phyloP scores from a whole-genome alignment of 176 grass and related monocot genomes.

The Secale cereale region DNA sequence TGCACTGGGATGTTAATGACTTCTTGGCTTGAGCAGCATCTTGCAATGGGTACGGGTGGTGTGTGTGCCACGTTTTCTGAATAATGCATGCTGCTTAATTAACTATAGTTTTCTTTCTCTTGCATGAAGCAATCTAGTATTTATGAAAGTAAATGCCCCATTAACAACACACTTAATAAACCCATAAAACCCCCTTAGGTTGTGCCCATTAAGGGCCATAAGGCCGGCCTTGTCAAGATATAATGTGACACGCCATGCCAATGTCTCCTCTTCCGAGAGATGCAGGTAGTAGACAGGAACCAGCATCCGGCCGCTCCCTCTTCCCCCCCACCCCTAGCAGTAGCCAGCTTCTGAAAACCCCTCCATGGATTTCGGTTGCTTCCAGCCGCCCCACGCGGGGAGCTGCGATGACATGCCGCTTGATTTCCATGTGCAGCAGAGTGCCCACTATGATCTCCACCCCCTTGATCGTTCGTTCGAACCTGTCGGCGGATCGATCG shows the following conservation, averaged over 20 bases:
- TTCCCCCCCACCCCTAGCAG: not conserved
- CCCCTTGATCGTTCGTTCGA: constrained; percentile 18
- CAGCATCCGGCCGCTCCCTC: not conserved
- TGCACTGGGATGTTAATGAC: not conserved
- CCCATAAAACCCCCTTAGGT: constrained; percentile 31
- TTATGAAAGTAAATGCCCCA: constrained; percentile 26
- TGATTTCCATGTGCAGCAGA: constrained; percentile 30
- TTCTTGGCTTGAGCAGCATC: not conserved
- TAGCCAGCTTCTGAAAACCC: constrained; percentile 23
- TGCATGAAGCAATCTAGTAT: constrained; percentile 38
- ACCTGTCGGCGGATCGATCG: not conserved
- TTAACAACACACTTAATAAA: constrained; percentile 38
- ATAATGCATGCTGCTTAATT: constrained; percentile 7
- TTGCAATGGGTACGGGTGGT: not conserved
- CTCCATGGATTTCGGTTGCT: constrained; percentile 49
- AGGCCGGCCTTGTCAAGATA: constrained; percentile 31
- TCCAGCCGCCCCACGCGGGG: constrained; percentile 27
- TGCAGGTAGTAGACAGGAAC: constrained; percentile 1
- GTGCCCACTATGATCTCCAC: constrained; percentile 1
- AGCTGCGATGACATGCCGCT: constrained; percentile 23
- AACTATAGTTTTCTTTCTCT: not conserved
- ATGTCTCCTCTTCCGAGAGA: constrained; percentile 27
- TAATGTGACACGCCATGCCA: constrained; percentile 8
- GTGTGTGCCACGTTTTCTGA: constrained; percentile 20
- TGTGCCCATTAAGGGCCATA: constrained; percentile 17